Base-by-base conservation (phyloP, 768 basidiomycete genomes). In the Crucibulum laeve region DNA sequence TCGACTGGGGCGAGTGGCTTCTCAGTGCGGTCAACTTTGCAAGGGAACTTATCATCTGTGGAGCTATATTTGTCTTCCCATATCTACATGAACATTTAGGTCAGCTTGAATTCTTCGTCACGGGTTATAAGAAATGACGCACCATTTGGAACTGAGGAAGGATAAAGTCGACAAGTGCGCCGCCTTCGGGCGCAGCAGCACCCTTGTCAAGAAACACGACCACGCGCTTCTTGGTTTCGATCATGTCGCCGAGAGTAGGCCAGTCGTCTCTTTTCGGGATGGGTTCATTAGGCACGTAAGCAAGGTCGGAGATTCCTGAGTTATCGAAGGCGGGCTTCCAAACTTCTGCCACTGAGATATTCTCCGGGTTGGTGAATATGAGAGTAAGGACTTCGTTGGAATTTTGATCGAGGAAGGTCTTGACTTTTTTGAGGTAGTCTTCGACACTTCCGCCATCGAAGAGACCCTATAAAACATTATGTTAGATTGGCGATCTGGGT, bases 301-400 rank as follows among this genome's bases (percentile, higher is more conserved):
- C 69, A 14, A 70, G 48, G 0, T 66, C 60, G 1, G 69, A 64
- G 13, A 76, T 69, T 1, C 71, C 73, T 11, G 80, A 63, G 1
- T 59, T 33, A 26, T 73, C 67, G 58, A 84, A 84, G 0, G 70
- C 63, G 1, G 77, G 74, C 24, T 71, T 70, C 74, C 78, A 82
- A 5, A 72, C 57, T 3, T 62, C 63, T 4, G 64, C 53, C 8
- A 80, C 63, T 1, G 76, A 72, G 13, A 73, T 59, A 6, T 71
- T 68, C 43, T 84, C 82, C 3, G 76, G 79, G 56, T 85, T 85
- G 32, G 83, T 83, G 53, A 86, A 82, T 28, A 85, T 61, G 40
- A 85, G 60, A 0, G 82, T 81, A 39, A 85, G 46, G 32, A 84
- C 80, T 46, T 85, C 83, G 49, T 74, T 80, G 0, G 83, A 81